These are phyloP conservation scores for Epicoccum nigrum DNA, from an alignment of 2,329 filamentous ascomycete genomes.

Conservation along the genomic window DNA sequence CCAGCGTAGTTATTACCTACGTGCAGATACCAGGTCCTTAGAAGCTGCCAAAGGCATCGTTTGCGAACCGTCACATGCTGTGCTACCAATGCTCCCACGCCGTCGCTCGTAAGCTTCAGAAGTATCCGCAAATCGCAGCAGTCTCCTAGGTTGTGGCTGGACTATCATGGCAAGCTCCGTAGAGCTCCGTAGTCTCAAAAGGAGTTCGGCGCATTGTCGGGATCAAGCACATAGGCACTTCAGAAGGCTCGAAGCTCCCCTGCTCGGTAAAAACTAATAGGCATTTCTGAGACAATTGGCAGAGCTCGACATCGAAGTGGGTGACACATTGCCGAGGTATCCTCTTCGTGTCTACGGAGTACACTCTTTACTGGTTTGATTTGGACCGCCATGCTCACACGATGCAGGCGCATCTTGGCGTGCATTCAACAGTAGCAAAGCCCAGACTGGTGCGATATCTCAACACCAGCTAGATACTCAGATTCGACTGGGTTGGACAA, in stretches of 20 bases:
- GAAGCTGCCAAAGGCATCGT: slow-evolving; percentile 1
- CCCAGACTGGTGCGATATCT: too few relatives aligned
- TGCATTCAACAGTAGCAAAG: slow-evolving; percentile 1
- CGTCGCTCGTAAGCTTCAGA: not conserved
- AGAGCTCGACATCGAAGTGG: too few relatives aligned
- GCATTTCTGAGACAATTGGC: too few relatives aligned
- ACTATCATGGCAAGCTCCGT: not conserved
- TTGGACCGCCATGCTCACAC: too few relatives aligned
- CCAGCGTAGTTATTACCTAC: not conserved
- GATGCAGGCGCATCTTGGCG: not conserved
- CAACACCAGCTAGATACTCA: not conserved
- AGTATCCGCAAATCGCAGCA: not conserved
- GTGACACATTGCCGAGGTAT: too few relatives aligned
- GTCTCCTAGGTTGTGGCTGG: not conserved
- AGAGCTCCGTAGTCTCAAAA: too few relatives aligned
- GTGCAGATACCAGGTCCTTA: not conserved
- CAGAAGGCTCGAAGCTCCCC: too few relatives aligned
- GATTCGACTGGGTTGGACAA: not conserved
- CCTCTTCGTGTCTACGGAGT: too few relatives aligned
- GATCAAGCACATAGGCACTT: too few relatives aligned
- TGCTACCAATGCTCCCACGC: not conserved
- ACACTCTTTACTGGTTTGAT: too few relatives aligned
- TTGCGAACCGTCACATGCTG: slow-evolving; percentile 4
- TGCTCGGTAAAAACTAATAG: too few relatives aligned
- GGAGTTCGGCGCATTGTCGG: too few relatives aligned